Conservation (phyloP, 345 rosid species). For the Pistacia vera region DNA sequence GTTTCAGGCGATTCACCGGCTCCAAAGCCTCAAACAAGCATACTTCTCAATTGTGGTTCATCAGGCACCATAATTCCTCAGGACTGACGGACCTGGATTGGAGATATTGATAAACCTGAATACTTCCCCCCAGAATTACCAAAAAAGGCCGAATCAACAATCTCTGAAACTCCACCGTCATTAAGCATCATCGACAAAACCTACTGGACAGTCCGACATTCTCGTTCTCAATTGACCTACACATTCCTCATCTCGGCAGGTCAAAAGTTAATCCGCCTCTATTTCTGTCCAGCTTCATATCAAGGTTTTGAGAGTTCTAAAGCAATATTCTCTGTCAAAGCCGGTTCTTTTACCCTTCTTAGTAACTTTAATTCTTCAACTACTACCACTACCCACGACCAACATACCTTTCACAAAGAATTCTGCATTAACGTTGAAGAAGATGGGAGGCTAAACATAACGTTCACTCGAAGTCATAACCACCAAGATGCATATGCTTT, state of each 20-base stretch:
- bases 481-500: neutral
- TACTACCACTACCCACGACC: neutral
- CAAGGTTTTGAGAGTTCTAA: neutral
- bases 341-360: conserved; percentile 16
- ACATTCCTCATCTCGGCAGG: conserved; percentile 15
- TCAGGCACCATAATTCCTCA: no score
- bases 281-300: conserved; percentile 18
- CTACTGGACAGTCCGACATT: neutral
- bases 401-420: neutral
- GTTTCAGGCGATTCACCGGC: no score
- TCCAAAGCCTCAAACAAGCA: no score
- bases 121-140: no score
- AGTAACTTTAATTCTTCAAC: conserved; percentile 1
- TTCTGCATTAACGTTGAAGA: neutral
- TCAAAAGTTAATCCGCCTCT: conserved; percentile 25
- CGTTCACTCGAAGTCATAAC: conserved; percentile 2
- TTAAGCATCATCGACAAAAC: no score
- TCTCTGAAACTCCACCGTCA: no score
- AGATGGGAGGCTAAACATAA: neutral
- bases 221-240: neutral
- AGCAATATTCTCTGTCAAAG: conserved; percentile 24
- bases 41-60: no score
- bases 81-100: no score
- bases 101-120: no score
- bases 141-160: no score